phyloP scores from a whole-genome alignment of 768 basidiomycete species.

The Suillus hirtellus region DNA sequence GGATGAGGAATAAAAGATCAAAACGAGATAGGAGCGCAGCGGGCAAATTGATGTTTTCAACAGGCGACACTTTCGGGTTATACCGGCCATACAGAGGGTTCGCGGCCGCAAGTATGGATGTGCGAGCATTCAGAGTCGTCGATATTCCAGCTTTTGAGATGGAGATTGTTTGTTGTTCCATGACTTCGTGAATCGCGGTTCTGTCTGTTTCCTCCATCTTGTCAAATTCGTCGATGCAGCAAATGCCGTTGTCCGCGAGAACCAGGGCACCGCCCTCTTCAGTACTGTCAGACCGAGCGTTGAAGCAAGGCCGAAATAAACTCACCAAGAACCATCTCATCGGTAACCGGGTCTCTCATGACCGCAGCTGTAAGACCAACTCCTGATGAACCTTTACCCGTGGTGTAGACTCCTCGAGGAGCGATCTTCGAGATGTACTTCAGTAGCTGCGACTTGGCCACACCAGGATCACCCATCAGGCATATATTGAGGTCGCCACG shows the following conservation, averaged over 20 bases:
- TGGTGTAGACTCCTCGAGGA: conserved; percentile 96
- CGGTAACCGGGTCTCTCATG: conserved; percentile 98
- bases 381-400: conserved; percentile 97
- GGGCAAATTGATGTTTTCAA: conserved; percentile 98
- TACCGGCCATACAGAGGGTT: conserved; percentile 98
- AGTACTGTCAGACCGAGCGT: conserved; percentile 16
- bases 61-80: conserved; percentile 96
- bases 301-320: conserved; percentile 13
- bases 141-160: conserved; percentile 99
- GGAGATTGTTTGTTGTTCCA: conserved; percentile 99
- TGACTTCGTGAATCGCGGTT: conserved; percentile 99
- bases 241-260: conserved; percentile 98
- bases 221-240: conserved; percentile 99
- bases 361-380: conserved; percentile 99
- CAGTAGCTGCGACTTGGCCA: conserved; percentile 94
- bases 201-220: conserved; percentile 99
- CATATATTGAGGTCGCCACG: conserved; percentile 97
- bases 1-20: conserved; percentile 93
- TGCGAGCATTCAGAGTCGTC: conserved; percentile 95
- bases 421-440: conserved; percentile 99
- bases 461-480: conserved; percentile 99
- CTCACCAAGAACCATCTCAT: conserved; percentile 98
- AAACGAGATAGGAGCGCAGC: conserved; percentile 96
- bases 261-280: conserved; percentile 99
- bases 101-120: conserved; percentile 96